Base-by-base conservation (phyloP, 306 rosid genomes). In the Vigna hirtella region DNA sequence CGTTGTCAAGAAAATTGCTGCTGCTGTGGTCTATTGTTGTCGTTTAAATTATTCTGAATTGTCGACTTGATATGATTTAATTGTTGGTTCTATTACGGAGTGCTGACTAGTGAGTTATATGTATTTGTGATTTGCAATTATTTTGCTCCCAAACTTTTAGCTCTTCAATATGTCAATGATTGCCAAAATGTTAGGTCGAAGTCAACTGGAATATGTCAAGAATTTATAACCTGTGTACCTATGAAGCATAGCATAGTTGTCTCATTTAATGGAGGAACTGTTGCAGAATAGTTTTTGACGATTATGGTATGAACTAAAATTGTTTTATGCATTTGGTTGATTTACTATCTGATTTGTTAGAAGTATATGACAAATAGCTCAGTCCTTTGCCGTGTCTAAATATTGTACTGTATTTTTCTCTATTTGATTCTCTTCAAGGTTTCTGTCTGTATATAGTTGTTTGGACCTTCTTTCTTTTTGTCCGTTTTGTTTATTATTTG, bases 401-500 rank as follows among this genome's bases (percentile, higher is more conserved):
- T 45, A 43, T 32, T 55, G 22, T 14, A 56, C 18, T 1, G 52
- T 59, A 8, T 20, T 53, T 6, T 69, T 58, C 11, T 24, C 51
- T 9, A 11, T 78, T 7, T 47, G 9, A 10, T 59, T 75, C 66
- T 59, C 15, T 79, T n/a, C 6, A 45, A 66, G 84, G 15, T n/a
- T 43, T 73, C 51, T 73, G 17, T 56, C 38, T 70, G 15, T 56
- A 10, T 57, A 26, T 52, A 63, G 79, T 30, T 62, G 20, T 34
- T 48, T 47, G 73, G 80, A 64, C 40, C 14, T 82, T 66, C 18
- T 47, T 66, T 74, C 10, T 36, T 73, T 57, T 67, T 6, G 3
- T 42, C 59, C 52, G 55, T n/a, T 66, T 55, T 79, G 55, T 79
- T 71, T 34, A 83, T 70, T 76, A 70, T 67, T 52, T 72, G 16